Evolutionary conservation across 164 flowering plant genomes (phyloP).

Genomic region (Magnolia officinalis): DNA sequence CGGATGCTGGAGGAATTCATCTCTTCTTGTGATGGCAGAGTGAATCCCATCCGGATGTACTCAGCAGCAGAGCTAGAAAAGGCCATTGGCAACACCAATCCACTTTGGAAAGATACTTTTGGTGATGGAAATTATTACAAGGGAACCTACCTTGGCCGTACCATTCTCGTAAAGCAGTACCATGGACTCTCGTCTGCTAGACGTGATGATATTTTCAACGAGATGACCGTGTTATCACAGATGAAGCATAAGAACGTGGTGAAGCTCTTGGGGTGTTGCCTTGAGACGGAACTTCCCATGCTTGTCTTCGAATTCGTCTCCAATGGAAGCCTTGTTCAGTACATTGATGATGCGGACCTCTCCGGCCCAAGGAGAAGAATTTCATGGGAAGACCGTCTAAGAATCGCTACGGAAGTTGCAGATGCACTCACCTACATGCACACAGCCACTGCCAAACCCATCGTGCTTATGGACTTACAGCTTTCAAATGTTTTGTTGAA

Average conservation of each 20-base stretch:
- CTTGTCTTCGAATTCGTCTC: not conserved
- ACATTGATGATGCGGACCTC: not conserved
- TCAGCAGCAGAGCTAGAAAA: slow-evolving; percentile 9
- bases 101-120: too few species aligned
- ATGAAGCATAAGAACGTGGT: not conserved
- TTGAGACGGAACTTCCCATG: not conserved
- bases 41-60: slow-evolving; percentile 6
- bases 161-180: not conserved
- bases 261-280: slow-evolving; percentile 1
- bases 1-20: slow-evolving; percentile 6
- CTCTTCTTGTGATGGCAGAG: slow-evolving; percentile 9
- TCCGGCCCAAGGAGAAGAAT: not conserved
- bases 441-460: slow-evolving; percentile 37
- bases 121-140: not conserved
- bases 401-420: slow-evolving; percentile 40
- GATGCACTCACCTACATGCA: slow-evolving; percentile 52
- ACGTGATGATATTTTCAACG: too few species aligned
- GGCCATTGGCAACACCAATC: not conserved
- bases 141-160: not conserved
- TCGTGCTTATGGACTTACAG: slow-evolving; percentile 37
- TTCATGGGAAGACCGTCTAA: slow-evolving; percentile 45
- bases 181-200: too few species aligned
- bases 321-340: not conserved
- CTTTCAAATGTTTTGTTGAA: slow-evolving; percentile 47
- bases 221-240: not conserved